These are phyloP conservation scores for Tephrocybe rancida DNA, from an alignment of 768 basidiomycete genomes.

Conservation along the genomic window DNA sequence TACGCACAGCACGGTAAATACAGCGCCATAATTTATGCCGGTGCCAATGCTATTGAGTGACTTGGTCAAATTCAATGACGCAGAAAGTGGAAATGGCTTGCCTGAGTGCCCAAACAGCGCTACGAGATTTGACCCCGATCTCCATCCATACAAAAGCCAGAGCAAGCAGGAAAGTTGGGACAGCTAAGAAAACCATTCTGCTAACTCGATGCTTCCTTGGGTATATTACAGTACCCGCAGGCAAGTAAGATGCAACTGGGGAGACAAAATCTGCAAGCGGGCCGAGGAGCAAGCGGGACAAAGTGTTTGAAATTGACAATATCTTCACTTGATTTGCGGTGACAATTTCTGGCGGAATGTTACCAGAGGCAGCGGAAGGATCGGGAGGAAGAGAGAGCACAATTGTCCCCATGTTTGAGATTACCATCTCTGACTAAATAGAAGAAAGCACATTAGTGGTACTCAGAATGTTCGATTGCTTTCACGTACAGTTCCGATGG, in stretches of 20 bases:
- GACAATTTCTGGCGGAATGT: slow-evolving; percentile 31
- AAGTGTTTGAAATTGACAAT: slow-evolving; percentile 71
- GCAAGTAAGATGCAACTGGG: slow-evolving; percentile 52
- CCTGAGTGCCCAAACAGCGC: slow-evolving; percentile 73
- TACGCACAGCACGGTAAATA: slow-evolving; percentile 73
- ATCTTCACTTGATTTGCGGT: slow-evolving; percentile 69
- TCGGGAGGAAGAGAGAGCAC: slow-evolving; percentile 59
- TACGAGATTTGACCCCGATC: slow-evolving; percentile 46
- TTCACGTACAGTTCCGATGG: slow-evolving; percentile 69
- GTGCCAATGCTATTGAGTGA: slow-evolving; percentile 52
- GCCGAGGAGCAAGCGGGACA: slow-evolving; percentile 68
- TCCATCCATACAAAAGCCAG: slow-evolving; percentile 60
- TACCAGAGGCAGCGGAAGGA: slow-evolving; percentile 14
- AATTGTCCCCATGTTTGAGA: slow-evolving; percentile 82
- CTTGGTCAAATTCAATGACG: slow-evolving; percentile 1
- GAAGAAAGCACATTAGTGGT: slow-evolving; percentile 1
- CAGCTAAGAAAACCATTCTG: slow-evolving; percentile 60
- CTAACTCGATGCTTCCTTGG: slow-evolving; percentile 58
- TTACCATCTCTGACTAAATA: slow-evolving; percentile 74
- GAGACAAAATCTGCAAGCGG: slow-evolving; percentile 74
- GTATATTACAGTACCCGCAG: slow-evolving; percentile 34
- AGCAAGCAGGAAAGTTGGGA: slow-evolving; percentile 48
- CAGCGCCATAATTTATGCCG: slow-evolving; percentile 69
- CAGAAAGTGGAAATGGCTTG: slow-evolving; percentile 27
- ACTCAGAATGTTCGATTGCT: background rate